Evolutionary conservation across 305 asterid species (phyloP).

Genomic region (Caryopteris hybrid): DNA sequence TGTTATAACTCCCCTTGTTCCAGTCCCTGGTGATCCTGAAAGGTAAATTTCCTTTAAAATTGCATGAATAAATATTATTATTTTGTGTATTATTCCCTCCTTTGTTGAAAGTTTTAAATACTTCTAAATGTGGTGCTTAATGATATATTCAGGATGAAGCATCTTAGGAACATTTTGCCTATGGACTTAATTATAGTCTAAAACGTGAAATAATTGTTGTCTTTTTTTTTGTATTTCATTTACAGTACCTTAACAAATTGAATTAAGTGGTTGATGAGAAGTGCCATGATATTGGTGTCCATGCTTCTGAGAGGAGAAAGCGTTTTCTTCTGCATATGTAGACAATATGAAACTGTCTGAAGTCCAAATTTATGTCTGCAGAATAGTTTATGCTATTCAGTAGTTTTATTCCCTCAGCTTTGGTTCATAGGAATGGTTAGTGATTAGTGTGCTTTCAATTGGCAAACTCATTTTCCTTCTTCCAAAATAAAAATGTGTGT

Average conservation of each 20-base stretch:
- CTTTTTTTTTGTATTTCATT: neutral
- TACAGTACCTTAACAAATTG: too few species aligned
- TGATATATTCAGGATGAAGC: neutral
- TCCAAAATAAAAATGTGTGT: neutral
- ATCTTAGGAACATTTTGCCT: neutral
- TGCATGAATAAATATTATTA: neutral
- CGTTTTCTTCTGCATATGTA: neutral
- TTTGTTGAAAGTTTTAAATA: neutral
- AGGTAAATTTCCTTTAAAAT: slow-evolving; percentile 36
- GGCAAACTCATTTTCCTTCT: neutral
- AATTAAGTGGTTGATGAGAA: neutral
- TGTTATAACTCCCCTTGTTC: slow-evolving; percentile 72
- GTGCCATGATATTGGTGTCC: neutral
- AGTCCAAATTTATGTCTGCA: too few species aligned
- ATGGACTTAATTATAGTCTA: neutral
- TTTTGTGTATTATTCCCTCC: neutral
- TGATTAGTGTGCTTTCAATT: too few species aligned
- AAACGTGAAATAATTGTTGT: neutral
- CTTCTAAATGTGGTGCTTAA: neutral
- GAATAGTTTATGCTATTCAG: neutral
- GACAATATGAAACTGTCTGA: neutral
- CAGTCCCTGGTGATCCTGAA: slow-evolving; percentile 52
- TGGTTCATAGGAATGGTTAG: neutral
- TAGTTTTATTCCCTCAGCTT: neutral
- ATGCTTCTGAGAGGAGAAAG: neutral